Conservation (phyloP, 2,329 filamentous ascomycete species). For the Juglanconis oblonga region DNA sequence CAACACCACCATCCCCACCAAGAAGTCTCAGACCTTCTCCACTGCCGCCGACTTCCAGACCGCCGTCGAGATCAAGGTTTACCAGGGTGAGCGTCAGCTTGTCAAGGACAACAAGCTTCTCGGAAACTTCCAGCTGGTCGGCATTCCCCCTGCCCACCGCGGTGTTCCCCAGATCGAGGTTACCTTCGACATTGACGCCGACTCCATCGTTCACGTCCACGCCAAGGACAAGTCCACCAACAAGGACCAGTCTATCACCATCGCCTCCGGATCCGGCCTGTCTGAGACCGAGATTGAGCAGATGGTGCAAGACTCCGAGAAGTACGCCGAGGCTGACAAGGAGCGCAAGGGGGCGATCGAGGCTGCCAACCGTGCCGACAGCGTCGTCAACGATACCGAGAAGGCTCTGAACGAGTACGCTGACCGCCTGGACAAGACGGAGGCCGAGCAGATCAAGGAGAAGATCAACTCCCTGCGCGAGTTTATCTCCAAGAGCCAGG, state of each 20-base stretch:
- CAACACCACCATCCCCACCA: slow-evolving; percentile 98
- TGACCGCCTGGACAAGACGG: slow-evolving; percentile 93
- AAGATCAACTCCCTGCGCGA: slow-evolving; percentile 86
- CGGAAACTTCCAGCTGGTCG: slow-evolving; percentile 98
- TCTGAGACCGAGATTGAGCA: slow-evolving; percentile 91
- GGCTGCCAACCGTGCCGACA: slow-evolving; percentile 95
- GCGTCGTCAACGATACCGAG: slow-evolving; percentile 94
- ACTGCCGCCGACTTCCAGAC: slow-evolving; percentile 98
- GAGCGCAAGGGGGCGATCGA: slow-evolving; percentile 95
- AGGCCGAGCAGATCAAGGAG: slow-evolving; percentile 89
- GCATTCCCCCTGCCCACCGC: slow-evolving; percentile 92
- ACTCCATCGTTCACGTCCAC: slow-evolving; percentile 96
- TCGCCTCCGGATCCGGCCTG: slow-evolving; percentile 94
- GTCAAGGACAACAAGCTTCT: slow-evolving; percentile 98
- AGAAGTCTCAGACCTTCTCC: slow-evolving; percentile 98
- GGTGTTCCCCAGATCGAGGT: slow-evolving; percentile 97
- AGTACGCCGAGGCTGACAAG: slow-evolving; percentile 92
- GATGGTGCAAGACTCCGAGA: slow-evolving; percentile 98
- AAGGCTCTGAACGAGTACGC: slow-evolving; percentile 96
- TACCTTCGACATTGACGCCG: slow-evolving; percentile 97
- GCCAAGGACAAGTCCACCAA: slow-evolving; percentile 99
- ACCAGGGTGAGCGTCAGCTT: slow-evolving; percentile 99
- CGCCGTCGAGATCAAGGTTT: slow-evolving; percentile 99
- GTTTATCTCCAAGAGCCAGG: slow-evolving; percentile 90
- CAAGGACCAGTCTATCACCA: slow-evolving; percentile 99